Conservation (phyloP, 768 basidiomycete genomes). For the Mrakia gelida region DNA sequence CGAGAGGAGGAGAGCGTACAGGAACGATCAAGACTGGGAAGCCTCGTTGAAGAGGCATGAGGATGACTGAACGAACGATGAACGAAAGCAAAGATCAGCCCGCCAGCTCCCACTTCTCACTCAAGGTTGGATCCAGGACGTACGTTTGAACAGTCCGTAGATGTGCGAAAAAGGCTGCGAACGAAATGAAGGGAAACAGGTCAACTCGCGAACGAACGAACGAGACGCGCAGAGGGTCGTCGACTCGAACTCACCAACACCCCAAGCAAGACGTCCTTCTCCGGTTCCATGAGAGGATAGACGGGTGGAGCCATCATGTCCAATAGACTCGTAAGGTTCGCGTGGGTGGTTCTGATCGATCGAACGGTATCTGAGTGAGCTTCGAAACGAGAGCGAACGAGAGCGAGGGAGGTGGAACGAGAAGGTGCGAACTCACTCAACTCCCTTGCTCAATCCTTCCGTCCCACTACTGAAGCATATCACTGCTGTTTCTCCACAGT, state of each 20-base stretch:
- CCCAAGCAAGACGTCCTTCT: slow-evolving; percentile 56
- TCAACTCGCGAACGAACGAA: neutral
- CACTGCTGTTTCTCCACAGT: slow-evolving; percentile 39
- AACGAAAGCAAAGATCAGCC: neutral
- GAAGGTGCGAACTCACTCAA: slow-evolving; percentile 32
- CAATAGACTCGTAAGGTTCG: slow-evolving; percentile 61
- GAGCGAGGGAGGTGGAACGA: no score
- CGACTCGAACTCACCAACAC: slow-evolving; percentile 46
- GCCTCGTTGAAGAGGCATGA: slow-evolving; percentile 40
- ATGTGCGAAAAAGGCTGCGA: slow-evolving; percentile 28
- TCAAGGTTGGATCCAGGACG: neutral
- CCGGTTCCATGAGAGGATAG: slow-evolving; percentile 49
- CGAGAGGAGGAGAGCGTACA: slow-evolving; percentile 5
- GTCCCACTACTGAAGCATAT: slow-evolving; percentile 45
- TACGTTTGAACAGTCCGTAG: slow-evolving; percentile 31
- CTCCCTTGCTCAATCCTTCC: slow-evolving; percentile 43
- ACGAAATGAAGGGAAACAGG: neutral
- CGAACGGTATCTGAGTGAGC: slow-evolving; percentile 10
- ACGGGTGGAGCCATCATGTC: slow-evolving; percentile 50
- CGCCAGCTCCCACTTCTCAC: neutral
- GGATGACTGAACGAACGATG: slow-evolving; percentile 33
- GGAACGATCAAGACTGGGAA: slow-evolving; percentile 41
- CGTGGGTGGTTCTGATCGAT: slow-evolving; percentile 43
- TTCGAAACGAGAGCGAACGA: neutral
- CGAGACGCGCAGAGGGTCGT: neutral